Base-by-base conservation (phyloP, 2,329 filamentous ascomycete species). In the Aspergillus udagawae region DNA sequence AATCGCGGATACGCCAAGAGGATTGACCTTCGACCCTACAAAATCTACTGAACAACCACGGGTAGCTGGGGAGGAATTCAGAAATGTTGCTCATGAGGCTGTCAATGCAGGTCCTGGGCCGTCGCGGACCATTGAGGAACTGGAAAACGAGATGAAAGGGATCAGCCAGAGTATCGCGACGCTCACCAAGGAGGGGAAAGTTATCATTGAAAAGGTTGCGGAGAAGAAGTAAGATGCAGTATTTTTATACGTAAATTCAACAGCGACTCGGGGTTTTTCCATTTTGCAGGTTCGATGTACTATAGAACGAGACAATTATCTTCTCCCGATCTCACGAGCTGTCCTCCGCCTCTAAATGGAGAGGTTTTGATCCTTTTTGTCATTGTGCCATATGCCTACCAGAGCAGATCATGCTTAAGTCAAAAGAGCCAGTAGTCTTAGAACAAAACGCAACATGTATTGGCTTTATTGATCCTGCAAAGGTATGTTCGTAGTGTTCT, bases 1-100 rank as follows among this genome's bases (percentile, higher is more conserved):
- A 76, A 90, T 97, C 59, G 93, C 93, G 0, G 88, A 92, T 69
- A 81, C 86, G 5, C 89, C 92, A 32, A 85, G 91, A 0, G 93
- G 92, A 1, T 81, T 82, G 1, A 82, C 90, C 0, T 79, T 85
- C 2, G 78, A 84, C 38, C 86, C 86, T 1, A 73, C 88, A 9
- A 82, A 68, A 32, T 38, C 59, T 17, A 41, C 51, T 25, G 60
- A 62, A 21, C 51, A 57, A 23, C 42, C 51, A 38, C 10, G 51
- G 28, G 48, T 57, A 10, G 55, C 57, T 10, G 62, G 62, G 32
- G 55, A 62, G 14, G 56, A 63, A n/a, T 60, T 52, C 38, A 58
- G 50, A 44, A 64, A 67, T 17, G 62, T 61, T 20, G 59, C 64
- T 3, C 58, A 64, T 21, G 60, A 70, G 48, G 61, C 65, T 10